phyloP scores from a whole-genome alignment of 2,329 filamentous ascomycete species.

The Colletotrichum lini region DNA sequence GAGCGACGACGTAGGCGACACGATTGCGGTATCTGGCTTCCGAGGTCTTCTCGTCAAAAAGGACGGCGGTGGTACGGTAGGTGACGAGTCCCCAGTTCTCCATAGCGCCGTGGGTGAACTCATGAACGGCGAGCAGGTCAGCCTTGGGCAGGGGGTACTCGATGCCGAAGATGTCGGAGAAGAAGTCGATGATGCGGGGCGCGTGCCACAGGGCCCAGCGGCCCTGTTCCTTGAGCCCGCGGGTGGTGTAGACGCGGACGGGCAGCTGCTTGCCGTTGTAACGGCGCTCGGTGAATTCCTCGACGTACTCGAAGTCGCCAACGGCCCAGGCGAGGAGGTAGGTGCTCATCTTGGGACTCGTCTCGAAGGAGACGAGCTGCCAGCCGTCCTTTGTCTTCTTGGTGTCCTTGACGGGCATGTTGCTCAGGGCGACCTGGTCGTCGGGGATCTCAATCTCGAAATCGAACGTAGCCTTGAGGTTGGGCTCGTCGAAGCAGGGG shows the following conservation, averaged over 20 bases:
- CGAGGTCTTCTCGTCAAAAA: slow-evolving; percentile 95
- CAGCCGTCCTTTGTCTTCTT: slow-evolving; percentile 73
- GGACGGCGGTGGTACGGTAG: slow-evolving; percentile 92
- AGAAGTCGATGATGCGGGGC: slow-evolving; percentile 94
- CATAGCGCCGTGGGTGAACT: slow-evolving; percentile 91
- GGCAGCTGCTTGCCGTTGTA: slow-evolving; percentile 94
- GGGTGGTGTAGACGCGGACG: slow-evolving; percentile 95
- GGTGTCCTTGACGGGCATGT: slow-evolving; percentile 90
- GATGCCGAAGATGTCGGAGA: slow-evolving; percentile 93
- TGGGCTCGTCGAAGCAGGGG: slow-evolving; percentile 98
- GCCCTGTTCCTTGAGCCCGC: slow-evolving; percentile 93
- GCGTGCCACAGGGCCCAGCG: slow-evolving; percentile 91
- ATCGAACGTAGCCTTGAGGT: slow-evolving; percentile 96
- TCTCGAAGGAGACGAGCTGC: slow-evolving; percentile 84
- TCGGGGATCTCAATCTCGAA: slow-evolving; percentile 92
- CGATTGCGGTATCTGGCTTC: slow-evolving; percentile 93
- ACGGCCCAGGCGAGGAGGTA: slow-evolving; percentile 94
- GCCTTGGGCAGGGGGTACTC: slow-evolving; percentile 95
- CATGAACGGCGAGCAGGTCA: slow-evolving; percentile 91
- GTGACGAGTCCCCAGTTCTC: slow-evolving; percentile 98
- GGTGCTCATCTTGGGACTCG: slow-evolving; percentile 91
- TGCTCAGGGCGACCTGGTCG: slow-evolving; percentile 90
- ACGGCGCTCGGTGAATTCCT: slow-evolving; percentile 88
- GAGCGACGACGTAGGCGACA: slow-evolving; percentile 97
- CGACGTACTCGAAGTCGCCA: slow-evolving; percentile 97